A percentile compares a stretch with the other conserved stretches of the same genome.
phyloP scores from a whole-genome alignment of 306 rosid genomes.

The Rosa rugosa region DNA sequence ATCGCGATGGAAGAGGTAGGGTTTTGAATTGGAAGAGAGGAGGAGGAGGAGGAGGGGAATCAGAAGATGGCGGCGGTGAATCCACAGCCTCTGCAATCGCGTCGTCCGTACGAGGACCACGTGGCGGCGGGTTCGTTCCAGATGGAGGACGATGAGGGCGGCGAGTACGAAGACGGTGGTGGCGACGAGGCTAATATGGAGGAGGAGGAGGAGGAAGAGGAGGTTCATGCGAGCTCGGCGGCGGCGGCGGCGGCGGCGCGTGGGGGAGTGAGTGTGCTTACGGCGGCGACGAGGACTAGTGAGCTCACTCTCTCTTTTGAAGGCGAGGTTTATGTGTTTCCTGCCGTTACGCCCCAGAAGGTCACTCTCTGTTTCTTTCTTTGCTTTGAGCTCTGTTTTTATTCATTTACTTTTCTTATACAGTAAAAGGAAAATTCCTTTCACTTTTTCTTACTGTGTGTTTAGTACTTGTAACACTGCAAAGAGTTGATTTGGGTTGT shows the following conservation, averaged over 20 bases:
- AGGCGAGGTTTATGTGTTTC: conserved; percentile 95
- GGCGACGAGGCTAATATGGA: conserved; percentile 53
- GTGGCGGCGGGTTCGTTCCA: conserved; percentile 27
- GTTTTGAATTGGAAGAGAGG: conserved; percentile 33
- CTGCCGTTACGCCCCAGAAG: conserved; percentile 85
- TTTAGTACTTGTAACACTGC: not conserved
- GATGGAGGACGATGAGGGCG: conserved; percentile 48
- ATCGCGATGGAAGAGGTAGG: conserved; percentile 46
- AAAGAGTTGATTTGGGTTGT: not conserved
- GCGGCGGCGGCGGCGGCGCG: conserved; percentile 36
- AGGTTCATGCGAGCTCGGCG: conserved; percentile 40
- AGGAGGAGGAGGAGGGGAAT: not conserved
- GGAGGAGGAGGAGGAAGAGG: conserved; percentile 52
- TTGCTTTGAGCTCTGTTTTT: not conserved
- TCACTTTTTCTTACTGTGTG: not conserved
- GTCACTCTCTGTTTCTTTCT: conserved; percentile 26
- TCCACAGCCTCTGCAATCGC: conserved; percentile 67
- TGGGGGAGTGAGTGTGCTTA: conserved; percentile 23
- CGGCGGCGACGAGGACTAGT: conserved; percentile 64
- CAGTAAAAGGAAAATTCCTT: not conserved
- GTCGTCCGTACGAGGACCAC: conserved; percentile 54
- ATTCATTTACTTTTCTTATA: not conserved
- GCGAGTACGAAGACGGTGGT: conserved; percentile 48
- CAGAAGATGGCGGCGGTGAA: conserved; percentile 77
- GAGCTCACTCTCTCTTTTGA: conserved; percentile 97